Evolutionary conservation across 108 stramenopile genomes (phyloP).

Genomic region (Fistulifera pelliculosa): DNA sequence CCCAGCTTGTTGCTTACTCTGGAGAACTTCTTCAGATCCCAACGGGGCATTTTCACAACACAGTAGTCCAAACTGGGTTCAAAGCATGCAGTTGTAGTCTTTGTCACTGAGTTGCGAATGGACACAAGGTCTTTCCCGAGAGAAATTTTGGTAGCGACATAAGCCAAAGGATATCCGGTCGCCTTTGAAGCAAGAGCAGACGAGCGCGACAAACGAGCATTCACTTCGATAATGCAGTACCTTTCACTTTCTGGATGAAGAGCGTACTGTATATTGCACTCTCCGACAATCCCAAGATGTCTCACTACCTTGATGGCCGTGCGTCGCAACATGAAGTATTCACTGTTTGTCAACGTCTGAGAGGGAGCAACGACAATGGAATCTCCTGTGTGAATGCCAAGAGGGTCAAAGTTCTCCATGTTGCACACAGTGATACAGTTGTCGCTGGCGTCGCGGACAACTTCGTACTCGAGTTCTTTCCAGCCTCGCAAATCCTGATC

Average conservation of each 20-base stretch:
- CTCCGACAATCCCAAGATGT: slow-evolving; percentile 98
- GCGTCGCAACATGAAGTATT: slow-evolving; percentile 98
- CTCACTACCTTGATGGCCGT: slow-evolving; percentile 98
- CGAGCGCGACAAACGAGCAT: slow-evolving; percentile 97
- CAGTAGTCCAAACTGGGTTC: slow-evolving; percentile 99
- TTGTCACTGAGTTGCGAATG: slow-evolving; percentile 95
- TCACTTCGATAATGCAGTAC: slow-evolving; percentile 99
- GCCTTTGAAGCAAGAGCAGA: slow-evolving; percentile 99
- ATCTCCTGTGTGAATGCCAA: slow-evolving; percentile 98
- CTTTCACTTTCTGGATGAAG: slow-evolving; percentile 91
- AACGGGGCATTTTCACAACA: slow-evolving; percentile 98
- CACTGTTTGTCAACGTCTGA: slow-evolving; percentile 96
- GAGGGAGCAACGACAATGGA: slow-evolving; percentile 99
- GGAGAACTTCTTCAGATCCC: slow-evolving; percentile 96
- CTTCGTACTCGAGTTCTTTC: slow-evolving; percentile 99
- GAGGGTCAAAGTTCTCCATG: slow-evolving; percentile 99
- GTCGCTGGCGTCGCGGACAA: slow-evolving; percentile 96
- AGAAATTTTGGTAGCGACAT: slow-evolving; percentile 98
- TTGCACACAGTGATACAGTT: slow-evolving; percentile 99
- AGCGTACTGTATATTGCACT: slow-evolving; percentile 99
- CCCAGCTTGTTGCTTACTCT: slow-evolving; percentile 90
- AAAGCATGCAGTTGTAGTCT: slow-evolving; percentile 99
- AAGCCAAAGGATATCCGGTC: slow-evolving; percentile 99
- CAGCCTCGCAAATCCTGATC: slow-evolving; percentile 94
- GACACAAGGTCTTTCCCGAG: slow-evolving; percentile 93